Conservation (phyloP, 495 filamentous ascomycete species). For the Aspergillus saccharolyticus region DNA sequence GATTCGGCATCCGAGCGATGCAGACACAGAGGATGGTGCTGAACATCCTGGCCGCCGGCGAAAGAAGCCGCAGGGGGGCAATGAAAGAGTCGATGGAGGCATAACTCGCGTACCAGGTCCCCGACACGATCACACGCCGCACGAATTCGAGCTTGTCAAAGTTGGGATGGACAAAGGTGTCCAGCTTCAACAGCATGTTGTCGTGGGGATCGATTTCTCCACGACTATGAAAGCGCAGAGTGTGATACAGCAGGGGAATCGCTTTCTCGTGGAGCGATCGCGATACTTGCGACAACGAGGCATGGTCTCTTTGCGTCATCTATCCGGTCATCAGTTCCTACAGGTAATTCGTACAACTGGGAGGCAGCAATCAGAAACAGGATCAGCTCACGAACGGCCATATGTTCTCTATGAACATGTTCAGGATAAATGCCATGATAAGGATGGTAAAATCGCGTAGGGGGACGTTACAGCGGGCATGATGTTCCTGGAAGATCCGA, state of each 20-base stretch:
- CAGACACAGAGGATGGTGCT: neutral
- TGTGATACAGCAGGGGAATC: neutral
- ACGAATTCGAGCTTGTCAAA: neutral
- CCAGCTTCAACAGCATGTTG: neutral
- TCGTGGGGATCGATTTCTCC: neutral
- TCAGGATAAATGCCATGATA: neutral
- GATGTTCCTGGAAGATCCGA: neutral
- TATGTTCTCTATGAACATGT: neutral
- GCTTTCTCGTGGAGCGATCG: neutral
- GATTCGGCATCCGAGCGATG: neutral
- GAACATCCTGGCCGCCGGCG: neutral
- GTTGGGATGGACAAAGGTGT: neutral
- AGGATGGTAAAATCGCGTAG: neutral
- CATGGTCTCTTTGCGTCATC: neutral
- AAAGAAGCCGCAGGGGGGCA: neutral
- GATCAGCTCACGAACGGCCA: neutral
- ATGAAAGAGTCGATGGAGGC: neutral
- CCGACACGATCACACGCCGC: slow-evolving; percentile 1
- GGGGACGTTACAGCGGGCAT: neutral
- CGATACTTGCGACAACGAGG: neutral
- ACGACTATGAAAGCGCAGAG: neutral
- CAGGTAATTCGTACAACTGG: neutral
- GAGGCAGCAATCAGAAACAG: neutral
- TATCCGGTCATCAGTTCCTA: neutral
- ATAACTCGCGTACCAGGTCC: slow-evolving; percentile 1